These are phyloP conservation scores for Tylopilus plumbeoviolaceoides DNA, from an alignment of 768 basidiomycete species.

Conservation along the genomic window DNA sequence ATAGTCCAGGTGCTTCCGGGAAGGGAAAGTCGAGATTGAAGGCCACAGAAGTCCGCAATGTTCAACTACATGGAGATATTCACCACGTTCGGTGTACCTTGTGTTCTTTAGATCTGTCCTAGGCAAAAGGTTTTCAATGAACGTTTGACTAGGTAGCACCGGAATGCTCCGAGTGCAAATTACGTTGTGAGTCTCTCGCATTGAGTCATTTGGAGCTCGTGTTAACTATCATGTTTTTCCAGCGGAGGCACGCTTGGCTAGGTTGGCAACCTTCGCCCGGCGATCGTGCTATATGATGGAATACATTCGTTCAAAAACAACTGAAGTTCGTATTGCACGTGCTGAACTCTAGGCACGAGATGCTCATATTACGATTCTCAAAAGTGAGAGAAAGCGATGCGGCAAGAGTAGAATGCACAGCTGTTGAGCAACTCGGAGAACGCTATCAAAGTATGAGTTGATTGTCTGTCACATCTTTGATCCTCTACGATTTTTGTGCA, in stretches of 20 bases:
- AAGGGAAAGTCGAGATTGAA: slow-evolving; percentile 70
- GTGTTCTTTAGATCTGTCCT: slow-evolving; percentile 78
- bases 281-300: too few species aligned
- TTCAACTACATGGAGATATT: slow-evolving; percentile 94
- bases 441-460: slow-evolving; percentile 31
- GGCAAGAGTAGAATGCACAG: slow-evolving; percentile 83
- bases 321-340: slow-evolving; percentile 55
- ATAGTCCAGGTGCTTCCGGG: slow-evolving; percentile 51
- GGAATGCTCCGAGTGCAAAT: slow-evolving; percentile 80
- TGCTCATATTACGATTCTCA: slow-evolving; percentile 62
- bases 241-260: slow-evolving; percentile 78
- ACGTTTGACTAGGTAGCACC: slow-evolving; percentile 71
- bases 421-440: slow-evolving; percentile 53
- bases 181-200: slow-evolving; percentile 59
- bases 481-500: not conserved
- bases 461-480: not conserved
- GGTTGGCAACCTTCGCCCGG: slow-evolving; percentile 75
- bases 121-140: slow-evolving; percentile 54
- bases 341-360: slow-evolving; percentile 73
- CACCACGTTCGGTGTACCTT: slow-evolving; percentile 84
- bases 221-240: slow-evolving; percentile 15
- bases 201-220: not conserved
- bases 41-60: slow-evolving; percentile 73
- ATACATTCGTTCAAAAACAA: slow-evolving; percentile 30
- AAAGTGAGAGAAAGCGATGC: slow-evolving; percentile 73